Base-by-base conservation (phyloP, 176 grass and related monocot genomes). In the Musa itinerans region DNA sequence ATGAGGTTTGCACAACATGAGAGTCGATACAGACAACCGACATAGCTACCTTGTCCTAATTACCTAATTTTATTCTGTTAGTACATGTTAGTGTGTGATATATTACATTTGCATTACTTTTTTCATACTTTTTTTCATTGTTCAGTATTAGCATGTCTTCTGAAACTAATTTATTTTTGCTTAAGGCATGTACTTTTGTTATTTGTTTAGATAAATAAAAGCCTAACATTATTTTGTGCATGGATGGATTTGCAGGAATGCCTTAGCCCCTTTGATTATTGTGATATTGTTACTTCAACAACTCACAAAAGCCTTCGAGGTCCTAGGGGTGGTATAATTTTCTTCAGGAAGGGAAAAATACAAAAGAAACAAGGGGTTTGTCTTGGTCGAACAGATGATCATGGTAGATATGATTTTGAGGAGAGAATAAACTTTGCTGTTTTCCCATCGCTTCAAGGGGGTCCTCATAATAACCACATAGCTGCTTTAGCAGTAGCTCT, bases 371-470 rank as follows among this genome's bases (percentile, higher is more conserved):
- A n/a, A 8, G 69, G 54, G 7, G 27, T 34, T 65, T 80, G 56
- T 64, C 13, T 61, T 13, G 56, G 69, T 63, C 69, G 65, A 73
- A 54, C 69, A 64, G 78, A 80, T 62, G 87, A 71, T 73, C 57
- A 17, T 27, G 85, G 71, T 76, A 58, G 76, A 22, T 92, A 89
- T 67, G 76, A 92, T 72, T 92, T 87, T 0, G 90, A 92, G 72
- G 90, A 92, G 24, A 84, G 54, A 73, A 92, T 92, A 34, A 92
- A 92, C 63, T 89, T 89, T 76, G 79, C 90, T 22, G 90, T 92
- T 74, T 92, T 92, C 77, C 90, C 90, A 21, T 89, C 87, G n/a
- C 82, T 92, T 19, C 90, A 92, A 63, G 90, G 90, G 0, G 90
- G 90, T 4, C 84, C 90, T 56, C 90, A 89, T 76, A 92, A 92